Base-by-base conservation (phyloP, 2,329 filamentous ascomycete genomes). In the Pseudocercospora fuligena region DNA sequence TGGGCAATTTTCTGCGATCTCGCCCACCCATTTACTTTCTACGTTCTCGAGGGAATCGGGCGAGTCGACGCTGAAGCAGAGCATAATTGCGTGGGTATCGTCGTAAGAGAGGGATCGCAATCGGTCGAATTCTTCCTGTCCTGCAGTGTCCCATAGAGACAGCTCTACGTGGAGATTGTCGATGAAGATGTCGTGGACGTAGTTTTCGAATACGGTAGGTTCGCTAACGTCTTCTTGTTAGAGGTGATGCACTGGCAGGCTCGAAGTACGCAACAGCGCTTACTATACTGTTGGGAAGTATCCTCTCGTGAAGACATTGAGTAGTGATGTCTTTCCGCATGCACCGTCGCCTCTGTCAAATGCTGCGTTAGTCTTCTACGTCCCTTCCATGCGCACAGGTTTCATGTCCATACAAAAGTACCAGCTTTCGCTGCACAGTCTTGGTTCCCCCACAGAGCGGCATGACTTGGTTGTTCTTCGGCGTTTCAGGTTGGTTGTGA, bases 151-250 rank as follows among this genome's bases (percentile, higher is more conserved):
- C 95, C 95, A 99, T 66, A 99, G 87, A 66, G 94, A 97, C 64
- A 99, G 86, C 81, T 99, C 95, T 79, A 99, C 97, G 82, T 98
- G 94, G 61, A 94, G 92, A 78, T 91, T 94, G 79, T 99, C 95
- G 79, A 99, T 95, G 80, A 97, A 99, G 80, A 99, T 97, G 80
- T 99, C 94, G 80, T 99, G 94, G 70, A 99, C 94, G 81, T 98
- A 99, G 82, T 99, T 99, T 80, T 99, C 94, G 81, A 97, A 97
- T 72, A 97, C 94, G 40, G 94, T 99, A 63, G 95, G 95, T 82
- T 98, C 94, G 83, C 87, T 89, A 75, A 59, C 33, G 33, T 19
- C 23, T 14, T 56, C 9, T 19, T 60, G 40, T 67, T 65, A 63
- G 53, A 16, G 16, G 8, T 25, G 21, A 31, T 21, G 21, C 27